phyloP scores from a whole-genome alignment of 352 stramenopile species.

The Pythium diclinum region DNA sequence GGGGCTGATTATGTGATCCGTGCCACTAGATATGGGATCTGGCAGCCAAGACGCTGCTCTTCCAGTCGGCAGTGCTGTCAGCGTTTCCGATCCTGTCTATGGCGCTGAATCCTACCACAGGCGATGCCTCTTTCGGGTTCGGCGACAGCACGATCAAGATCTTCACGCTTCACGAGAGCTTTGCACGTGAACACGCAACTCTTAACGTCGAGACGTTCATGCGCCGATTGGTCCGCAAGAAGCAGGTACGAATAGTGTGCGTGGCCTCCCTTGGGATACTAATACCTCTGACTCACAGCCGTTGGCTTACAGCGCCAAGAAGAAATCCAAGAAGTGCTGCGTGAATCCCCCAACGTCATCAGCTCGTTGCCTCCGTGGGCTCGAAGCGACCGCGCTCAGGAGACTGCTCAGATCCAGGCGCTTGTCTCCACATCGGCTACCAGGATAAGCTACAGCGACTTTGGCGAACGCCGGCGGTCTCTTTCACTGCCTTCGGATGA shows the following conservation, averaged over 20 bases:
- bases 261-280: background rate
- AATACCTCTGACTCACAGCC: background rate
- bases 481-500: background rate
- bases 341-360: slow-evolving; percentile 57
- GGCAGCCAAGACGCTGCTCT: slow-evolving; percentile 51
- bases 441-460: slow-evolving; percentile 26
- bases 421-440: slow-evolving; percentile 23
- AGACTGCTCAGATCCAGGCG: slow-evolving; percentile 36
- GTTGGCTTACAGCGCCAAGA: slow-evolving; percentile 32
- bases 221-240: slow-evolving; percentile 30
- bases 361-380: slow-evolving; percentile 69
- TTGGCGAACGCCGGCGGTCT: slow-evolving; percentile 15
- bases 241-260: slow-evolving; percentile 28
- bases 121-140: slow-evolving; percentile 68
- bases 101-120: slow-evolving; percentile 55
- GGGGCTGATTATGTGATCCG: background rate
- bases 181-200: slow-evolving; percentile 50
- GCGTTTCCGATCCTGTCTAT: slow-evolving; percentile 71
- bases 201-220: slow-evolving; percentile 53
- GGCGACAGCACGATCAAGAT: slow-evolving; percentile 60
- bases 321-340: slow-evolving; percentile 37
- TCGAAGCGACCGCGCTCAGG: slow-evolving; percentile 40
- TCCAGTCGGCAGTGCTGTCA: slow-evolving; percentile 75
- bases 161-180: slow-evolving; percentile 50
- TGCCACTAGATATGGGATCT: slow-evolving; percentile 72